Evolutionary conservation across 164 flowering plant genomes (phyloP), one percentile per base, ranked within the genome.

Genomic region (Vitis rupestris): DNA sequence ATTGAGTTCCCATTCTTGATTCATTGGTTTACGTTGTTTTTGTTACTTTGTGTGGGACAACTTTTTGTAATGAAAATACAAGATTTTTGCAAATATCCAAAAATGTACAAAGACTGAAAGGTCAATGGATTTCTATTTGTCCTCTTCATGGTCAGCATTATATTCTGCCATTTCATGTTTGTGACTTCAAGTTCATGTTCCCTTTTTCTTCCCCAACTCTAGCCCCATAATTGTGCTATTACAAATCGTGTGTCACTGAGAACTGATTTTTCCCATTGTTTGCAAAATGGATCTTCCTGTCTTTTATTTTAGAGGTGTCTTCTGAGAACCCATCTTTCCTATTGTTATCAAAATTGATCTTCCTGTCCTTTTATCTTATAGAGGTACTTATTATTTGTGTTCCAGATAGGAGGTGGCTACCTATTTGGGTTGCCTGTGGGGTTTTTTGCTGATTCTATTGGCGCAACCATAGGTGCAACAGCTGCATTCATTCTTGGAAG

Each of bases 341-440:
- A 17, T 57, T 48, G 56, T 16, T 48, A n/a, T 44, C 16, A 17
- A 15, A 59, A 44, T 4, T 56, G 7, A 12, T 14, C 54, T 51
- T 13, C 31, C 23, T 37, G 44, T 37, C 44, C 44, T 37, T 37
- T 37, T 37, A 37, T 37, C 44, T 37, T 37, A 37, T 37, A 37
- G 10, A 13, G 29, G 15, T 50, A 66, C 13, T 67, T 37, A 37
- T 67, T 37, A 37, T 37, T 31, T 37, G 53, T 57, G 51, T 81
- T 79, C 57, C 78, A 85, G 95, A 88, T 90, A 61, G 95, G 97
- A 10, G 97, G 93, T 53, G 97, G 97, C 61, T 92, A 92, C 80
- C 93, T 92, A 50, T 92, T 88, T 81, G 97, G 97, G 31, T 67
- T 90, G 79, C 93, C 95, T 29, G 64, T 92, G 67, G 97, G 97